A percentile compares a stretch with the other conserved stretches of the same genome.
These are phyloP conservation scores for Flaveria ramosissima DNA, from an alignment of 129 eudicot genomes.

Conservation along the genomic window DNA sequence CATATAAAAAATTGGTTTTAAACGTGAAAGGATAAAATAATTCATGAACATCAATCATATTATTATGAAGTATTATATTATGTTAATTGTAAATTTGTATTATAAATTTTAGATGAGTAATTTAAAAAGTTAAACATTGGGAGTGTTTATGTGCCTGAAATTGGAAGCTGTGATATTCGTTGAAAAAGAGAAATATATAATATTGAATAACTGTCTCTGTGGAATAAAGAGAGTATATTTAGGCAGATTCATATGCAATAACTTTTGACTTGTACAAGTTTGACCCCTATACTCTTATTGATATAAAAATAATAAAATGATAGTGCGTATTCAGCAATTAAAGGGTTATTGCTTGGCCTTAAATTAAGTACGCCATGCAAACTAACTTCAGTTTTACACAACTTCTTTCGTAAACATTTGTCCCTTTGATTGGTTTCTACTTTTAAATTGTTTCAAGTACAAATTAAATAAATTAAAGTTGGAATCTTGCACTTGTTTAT, in stretches of 20 bases:
- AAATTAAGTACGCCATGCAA: conserved; percentile 24
- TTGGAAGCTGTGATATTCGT: not conserved
- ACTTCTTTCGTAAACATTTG: conserved; percentile 6
- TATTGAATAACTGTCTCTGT: conserved; percentile 13
- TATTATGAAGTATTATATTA: too few species aligned
- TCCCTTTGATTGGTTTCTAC: not conserved
- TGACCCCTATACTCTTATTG: conserved; percentile 25
- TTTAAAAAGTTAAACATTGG: conserved; percentile 9
- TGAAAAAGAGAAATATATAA: not conserved
- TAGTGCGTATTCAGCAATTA: conserved; percentile 33
- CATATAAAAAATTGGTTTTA: too few species aligned
- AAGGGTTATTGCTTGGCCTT: conserved; percentile 36
- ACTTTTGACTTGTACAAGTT: conserved; percentile 34
- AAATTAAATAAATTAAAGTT: conserved; percentile 7
- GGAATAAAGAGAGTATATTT: conserved; percentile 7
- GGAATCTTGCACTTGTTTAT: conserved; percentile 14
- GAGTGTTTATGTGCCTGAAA: conserved; percentile 31
- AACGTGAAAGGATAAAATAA: too few species aligned
- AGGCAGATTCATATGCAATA: conserved; percentile 22
- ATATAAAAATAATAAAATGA: not conserved
- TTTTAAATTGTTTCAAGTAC: too few species aligned
- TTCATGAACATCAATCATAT: too few species aligned
- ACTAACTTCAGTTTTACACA: conserved; percentile 28
- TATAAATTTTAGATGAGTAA: too few species aligned
- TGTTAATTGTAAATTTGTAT: too few species aligned